Evolutionary conservation across 2,329 filamentous ascomycete genomes (phyloP), one percentile per base, ranked within the genome.

Genomic region (Botryotinia narcissicola): DNA sequence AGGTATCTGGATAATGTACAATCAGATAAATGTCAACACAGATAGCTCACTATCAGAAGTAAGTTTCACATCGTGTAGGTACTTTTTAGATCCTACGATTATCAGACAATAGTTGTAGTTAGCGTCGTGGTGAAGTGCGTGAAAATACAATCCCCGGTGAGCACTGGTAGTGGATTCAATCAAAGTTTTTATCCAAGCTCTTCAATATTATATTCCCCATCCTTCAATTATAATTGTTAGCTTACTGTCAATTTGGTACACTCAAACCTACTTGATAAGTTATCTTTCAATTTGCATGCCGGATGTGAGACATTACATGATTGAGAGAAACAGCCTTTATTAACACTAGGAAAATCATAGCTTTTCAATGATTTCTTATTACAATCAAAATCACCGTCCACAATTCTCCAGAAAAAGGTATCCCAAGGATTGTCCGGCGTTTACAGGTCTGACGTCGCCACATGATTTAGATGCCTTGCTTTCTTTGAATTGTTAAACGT

Each of bases 371-470:
- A 29, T 57, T 32, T 32, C 51, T 57, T 57, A 29, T 57, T 57
- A 9, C 25, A 57, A 57, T 57, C 51, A 57, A 57, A 57, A 18
- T 57, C 51, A 57, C 51, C 25, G n/a, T 57, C 51, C n/a, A 57
- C 14, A 57, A 57, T 57, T 57, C 51, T 68, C 46, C 25, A 10
- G 29, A 48, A 57, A 57, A 57, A 57, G n/a, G 46, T 29, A 37
- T 59, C 40, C 46, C 40, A 62, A 59, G 71, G 37, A 46, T 72
- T 57, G 14, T 54, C 59, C 59, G 48, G 69, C 32, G 25, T 63
- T 42, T 12, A 60, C 9, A 70, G 35, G 40, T 40, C 37, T 63
- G 59, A 64, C 44, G 57, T 71, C 68, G 68, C 68, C 68, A 59
- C 44, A 66, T 71, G 29, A 40, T 63, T 42, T 62, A 37, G 42